Evolutionary conservation across 2,329 filamentous ascomycete genomes (phyloP), one percentile per base, ranked within the genome.

Genomic region (Beauveria brongniartii): DNA sequence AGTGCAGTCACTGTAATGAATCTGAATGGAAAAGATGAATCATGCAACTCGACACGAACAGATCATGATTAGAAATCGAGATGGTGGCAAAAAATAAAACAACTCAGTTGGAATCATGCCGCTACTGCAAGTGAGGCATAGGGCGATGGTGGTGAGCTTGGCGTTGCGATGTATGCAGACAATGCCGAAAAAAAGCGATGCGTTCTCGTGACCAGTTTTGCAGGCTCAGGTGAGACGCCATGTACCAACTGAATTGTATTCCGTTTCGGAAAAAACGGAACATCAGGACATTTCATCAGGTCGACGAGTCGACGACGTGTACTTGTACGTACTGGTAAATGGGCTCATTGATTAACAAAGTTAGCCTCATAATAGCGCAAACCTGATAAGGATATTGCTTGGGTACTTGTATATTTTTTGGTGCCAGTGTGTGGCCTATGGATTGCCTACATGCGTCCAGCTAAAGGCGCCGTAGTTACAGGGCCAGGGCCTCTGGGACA

Each of bases 121-220:
- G 24, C 53, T 50, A 50, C 34, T 50, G 30, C 43, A 41, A 40
- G 16, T 26, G n/a, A 48, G 34, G 40, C 41, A 44, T 20, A 40
- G 54, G 24, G 40, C 40, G 40, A 55, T 44, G 50, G 50, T 55
- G 34, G 52, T 43, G 30, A 43, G 40, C 37, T 55, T 55, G 53
- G 37, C 40, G 40, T 30, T 7, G 37, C 53, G 41, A 41, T 44
- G 26, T 30, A 24, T 43, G 26, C 20, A 40, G 55, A 12, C 43
- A 46, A n/a, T 44, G 41, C 24, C 40, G 41, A 43, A 54, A 54
- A 47, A 47, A 51, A 37, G 28, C 55, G 20, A 57, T 28, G 26
- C 28, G 55, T 57, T 57, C 55, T 57, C 55, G 55, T 57, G 55
- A 57, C 55, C 55, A 40, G 16, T 30, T 34, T 47, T 37, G 26